Evolutionary conservation across 495 filamentous ascomycete species (phyloP), one percentile per base, ranked within the genome.

Genomic region (Xylaria scruposa): DNA sequence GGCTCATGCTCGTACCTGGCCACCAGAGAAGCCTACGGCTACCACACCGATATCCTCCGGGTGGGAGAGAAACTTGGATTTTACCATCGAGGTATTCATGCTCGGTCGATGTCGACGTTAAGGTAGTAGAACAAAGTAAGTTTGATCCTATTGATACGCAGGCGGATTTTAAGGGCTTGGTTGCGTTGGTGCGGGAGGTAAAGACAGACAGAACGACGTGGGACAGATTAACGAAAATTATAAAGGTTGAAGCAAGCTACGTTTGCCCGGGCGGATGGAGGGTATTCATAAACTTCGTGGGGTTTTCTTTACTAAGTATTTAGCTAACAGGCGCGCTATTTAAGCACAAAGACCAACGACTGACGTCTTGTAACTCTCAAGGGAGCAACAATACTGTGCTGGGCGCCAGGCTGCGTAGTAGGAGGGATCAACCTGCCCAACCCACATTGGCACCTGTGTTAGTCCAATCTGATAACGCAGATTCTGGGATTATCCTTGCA

Each of bases 21-120:
- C 96, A 75, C 97, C 96, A 68, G 94, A 97, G 87, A 99, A 99
- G 70, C 95, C 95, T 24, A 98, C 96, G 36, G 95, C 95, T 49
- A 98, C 93, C 63, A 99, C 87, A 69, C 96, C 96, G 67, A 99
- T 88, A 73, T 98, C 90, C 78, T 91, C 85, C 63, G 88, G 86
- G 72, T 90, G 84, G 72, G 90, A 83, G 71, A 99, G 92, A 84
- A 97, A 99, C 75, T 91, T 93, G 76, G 93, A 91, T 69, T 86
- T 76, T 73, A 97, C 88, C 63, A 91, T 92, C 3, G 93, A 90
- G 21, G 94, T 93, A 72, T 79, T 81, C 76, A 83, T 78, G 59
- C 67, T 80, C 21, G 49, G 63, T 40, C 5, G 49, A 33, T 56
- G 19, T 36, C 19, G 17, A 13, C 38, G 31, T 29, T 3, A 49